These are phyloP conservation scores for Arthroderma sp. DNA, from an alignment of 2,329 filamentous ascomycete genomes.

Conservation along the genomic window DNA sequence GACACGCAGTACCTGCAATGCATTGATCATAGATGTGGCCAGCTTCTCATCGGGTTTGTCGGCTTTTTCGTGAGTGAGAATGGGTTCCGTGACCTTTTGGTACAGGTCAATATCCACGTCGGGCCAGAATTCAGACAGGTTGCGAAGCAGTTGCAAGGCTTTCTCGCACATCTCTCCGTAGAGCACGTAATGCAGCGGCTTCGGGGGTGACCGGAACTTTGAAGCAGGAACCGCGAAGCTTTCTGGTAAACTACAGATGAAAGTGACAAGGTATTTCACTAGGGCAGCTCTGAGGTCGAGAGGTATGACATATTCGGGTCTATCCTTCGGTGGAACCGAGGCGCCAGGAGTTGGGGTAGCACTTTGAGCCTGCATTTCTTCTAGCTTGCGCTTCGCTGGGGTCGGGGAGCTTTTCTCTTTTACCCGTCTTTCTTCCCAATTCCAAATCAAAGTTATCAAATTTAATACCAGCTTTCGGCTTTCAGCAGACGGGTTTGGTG, in stretches of 20 bases:
- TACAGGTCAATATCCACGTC: conserved; percentile 87
- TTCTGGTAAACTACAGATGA: conserved; percentile 82
- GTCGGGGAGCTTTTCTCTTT: conserved; percentile 51
- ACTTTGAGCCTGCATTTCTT: conserved; percentile 40
- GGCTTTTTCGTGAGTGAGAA: conserved; percentile 71
- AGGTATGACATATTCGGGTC: conserved; percentile 56
- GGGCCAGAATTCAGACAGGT: conserved; percentile 80
- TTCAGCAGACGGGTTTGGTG: conserved; percentile 71
- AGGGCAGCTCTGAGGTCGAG: conserved; percentile 59
- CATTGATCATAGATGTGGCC: conserved; percentile 79
- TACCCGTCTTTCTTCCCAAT: conserved; percentile 79
- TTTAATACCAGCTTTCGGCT: conserved; percentile 83
- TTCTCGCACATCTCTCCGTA: conserved; percentile 74
- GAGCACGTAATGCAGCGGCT: conserved; percentile 37
- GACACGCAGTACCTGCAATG: conserved; percentile 79
- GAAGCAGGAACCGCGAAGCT: conserved; percentile 64
- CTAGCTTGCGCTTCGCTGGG: conserved; percentile 62
- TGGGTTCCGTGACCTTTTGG: conserved; percentile 74
- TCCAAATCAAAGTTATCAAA: conserved; percentile 79
- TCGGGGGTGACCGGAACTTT: conserved; percentile 45
- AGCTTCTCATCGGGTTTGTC: conserved; percentile 75
- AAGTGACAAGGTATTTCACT: conserved; percentile 89
- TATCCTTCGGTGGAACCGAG: conserved; percentile 32
- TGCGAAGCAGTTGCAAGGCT: conserved; percentile 66
- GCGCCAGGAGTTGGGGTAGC: conserved; percentile 35